Conservation (phyloP, 1,284 basidiomycete species). For the Ustilago nuda region DNA sequence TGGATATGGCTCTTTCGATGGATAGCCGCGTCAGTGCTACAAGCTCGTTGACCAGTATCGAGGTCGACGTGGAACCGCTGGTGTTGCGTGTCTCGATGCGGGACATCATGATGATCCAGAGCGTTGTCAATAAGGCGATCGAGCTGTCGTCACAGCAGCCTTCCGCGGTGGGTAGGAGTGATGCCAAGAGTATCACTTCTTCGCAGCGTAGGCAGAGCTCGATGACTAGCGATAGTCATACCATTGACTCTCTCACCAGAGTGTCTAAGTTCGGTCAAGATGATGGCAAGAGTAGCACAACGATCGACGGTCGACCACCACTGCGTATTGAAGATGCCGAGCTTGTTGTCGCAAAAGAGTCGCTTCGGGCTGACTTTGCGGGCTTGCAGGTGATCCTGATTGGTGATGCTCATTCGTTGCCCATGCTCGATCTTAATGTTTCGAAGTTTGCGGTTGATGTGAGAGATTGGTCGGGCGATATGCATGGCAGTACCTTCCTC, state of each 20-base stretch:
- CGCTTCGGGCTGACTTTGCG: slow-evolving; percentile 59
- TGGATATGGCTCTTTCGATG: slow-evolving; percentile 87
- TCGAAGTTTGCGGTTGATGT: slow-evolving; percentile 85
- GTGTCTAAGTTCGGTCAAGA: slow-evolving; percentile 9
- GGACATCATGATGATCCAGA: slow-evolving; percentile 89
- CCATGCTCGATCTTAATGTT: slow-evolving; percentile 87
- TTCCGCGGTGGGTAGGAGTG: slow-evolving; percentile 13
- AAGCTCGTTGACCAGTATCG: slow-evolving; percentile 85
- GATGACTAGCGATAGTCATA: slow-evolving; percentile 35
- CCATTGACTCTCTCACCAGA: slow-evolving; percentile 43
- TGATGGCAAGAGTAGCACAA: slow-evolving; percentile 19
- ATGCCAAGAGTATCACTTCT: slow-evolving; percentile 43
- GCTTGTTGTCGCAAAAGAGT: slow-evolving; percentile 65
- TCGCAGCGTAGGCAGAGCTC: slow-evolving; percentile 47
- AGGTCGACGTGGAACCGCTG: slow-evolving; percentile 81
- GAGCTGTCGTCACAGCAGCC: slow-evolving; percentile 73
- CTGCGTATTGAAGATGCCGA: slow-evolving; percentile 54
- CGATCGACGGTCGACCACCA: slow-evolving; percentile 9
- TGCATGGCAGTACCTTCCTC: slow-evolving; percentile 70
- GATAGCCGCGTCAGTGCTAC: slow-evolving; percentile 82
- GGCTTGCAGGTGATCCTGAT: slow-evolving; percentile 94
- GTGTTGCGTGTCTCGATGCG: slow-evolving; percentile 92
- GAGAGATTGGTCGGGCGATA: slow-evolving; percentile 94
- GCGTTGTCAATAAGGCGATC: slow-evolving; percentile 89
- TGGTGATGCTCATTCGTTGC: slow-evolving; percentile 93